Evolutionary conservation across 1,284 basidiomycete species (phyloP).

Genomic region (Irpex lacteus): DNA sequence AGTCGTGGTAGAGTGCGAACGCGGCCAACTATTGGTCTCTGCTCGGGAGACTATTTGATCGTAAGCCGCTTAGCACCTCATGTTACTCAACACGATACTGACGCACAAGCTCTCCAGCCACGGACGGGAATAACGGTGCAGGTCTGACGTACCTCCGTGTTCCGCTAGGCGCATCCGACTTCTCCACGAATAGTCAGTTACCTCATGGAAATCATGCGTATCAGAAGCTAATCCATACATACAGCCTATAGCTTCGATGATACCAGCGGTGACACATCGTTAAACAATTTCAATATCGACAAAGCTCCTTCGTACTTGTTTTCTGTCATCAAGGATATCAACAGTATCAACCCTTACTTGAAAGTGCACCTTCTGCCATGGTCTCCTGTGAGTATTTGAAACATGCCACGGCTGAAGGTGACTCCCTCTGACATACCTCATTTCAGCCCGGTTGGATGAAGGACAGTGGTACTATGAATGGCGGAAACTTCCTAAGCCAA

Average conservation of each 20-base stretch:
- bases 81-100: neutral
- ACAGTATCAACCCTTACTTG: slow-evolving; percentile 38
- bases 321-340: slow-evolving; percentile 43
- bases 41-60: slow-evolving; percentile 43
- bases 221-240: slow-evolving; percentile 1
- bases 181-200: slow-evolving; percentile 28
- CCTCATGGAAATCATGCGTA: neutral
- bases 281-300: slow-evolving; percentile 40
- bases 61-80: slow-evolving; percentile 25
- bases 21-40: slow-evolving; percentile 42
- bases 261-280: slow-evolving; percentile 38
- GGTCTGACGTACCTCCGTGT: slow-evolving; percentile 51
- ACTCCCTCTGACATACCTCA: neutral
- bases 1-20: slow-evolving; percentile 35
- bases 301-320: slow-evolving; percentile 46
- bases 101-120: slow-evolving; percentile 28
- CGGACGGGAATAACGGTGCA: slow-evolving; percentile 42
- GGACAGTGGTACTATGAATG: slow-evolving; percentile 31
- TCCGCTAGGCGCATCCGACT: slow-evolving; percentile 52
- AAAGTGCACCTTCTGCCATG: slow-evolving; percentile 47
- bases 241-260: slow-evolving; percentile 50
- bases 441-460: slow-evolving; percentile 54
- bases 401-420: neutral
- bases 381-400: slow-evolving; percentile 41
- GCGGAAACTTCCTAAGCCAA: slow-evolving; percentile 37